Evolutionary conservation across 805 yeast species (phyloP), one percentile per base, ranked within the genome.

Genomic region (Hermanozyma aechmeae): DNA sequence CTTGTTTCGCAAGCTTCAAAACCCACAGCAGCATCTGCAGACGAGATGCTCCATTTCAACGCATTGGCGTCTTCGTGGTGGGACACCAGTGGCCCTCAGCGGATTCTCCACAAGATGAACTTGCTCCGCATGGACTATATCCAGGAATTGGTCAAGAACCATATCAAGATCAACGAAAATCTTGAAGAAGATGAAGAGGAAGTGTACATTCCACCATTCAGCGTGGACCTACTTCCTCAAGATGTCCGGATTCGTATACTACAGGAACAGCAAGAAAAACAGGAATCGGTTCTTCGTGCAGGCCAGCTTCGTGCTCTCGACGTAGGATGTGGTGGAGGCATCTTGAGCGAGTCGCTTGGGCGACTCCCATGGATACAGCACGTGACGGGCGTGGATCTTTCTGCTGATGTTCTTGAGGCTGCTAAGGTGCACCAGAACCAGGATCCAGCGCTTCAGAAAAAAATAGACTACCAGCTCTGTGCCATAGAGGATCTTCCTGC

Each of bases 241-340:
- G 62, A 61, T 4, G 67, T 82, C 23, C 56, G 69, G 16, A 33
- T 48, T 4, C 63, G 62, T 24, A 73, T 79, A 8, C 33, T 58
- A 8, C 35, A 37, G 15, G 79, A 77, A 33, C 76, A 74, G 33
- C 73, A 73, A 15, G 33, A 42, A 12, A 61, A 65, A 26, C 48
- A 71, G 32, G 64, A 61, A 7, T 56, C 54, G 21, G 45, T 57
- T 16, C 54, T 58, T 24, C 34, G 31, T 3, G 34, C 50, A 3
- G 40, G 68, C 31, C 56, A 66, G 26, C 58, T 75, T 29, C 51
- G 53, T 11, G 86, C 76, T 1, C 58, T 92, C 32, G 99, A 92
- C 49, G 76, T 92, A 30, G 99, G 99, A 1, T 92, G 98, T 52
- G 99, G 99, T 13, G 99, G 98, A n/a, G 99, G 98, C 0, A 77